phyloP scores from a whole-genome alignment of 192 early-diverging fungal species.

The Cetraspora pellucida region DNA sequence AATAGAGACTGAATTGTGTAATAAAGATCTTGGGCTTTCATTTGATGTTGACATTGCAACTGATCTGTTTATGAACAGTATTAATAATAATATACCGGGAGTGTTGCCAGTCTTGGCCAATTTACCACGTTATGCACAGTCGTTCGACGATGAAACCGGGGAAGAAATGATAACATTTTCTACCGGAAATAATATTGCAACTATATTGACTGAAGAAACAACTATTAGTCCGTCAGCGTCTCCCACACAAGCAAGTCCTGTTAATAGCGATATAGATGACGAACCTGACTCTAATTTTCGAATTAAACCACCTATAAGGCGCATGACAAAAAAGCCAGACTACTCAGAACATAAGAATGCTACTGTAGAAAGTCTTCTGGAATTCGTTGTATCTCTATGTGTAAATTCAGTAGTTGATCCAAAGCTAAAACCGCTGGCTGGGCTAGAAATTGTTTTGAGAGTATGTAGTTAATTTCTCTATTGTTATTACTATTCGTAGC shows the following conservation, averaged over 20 bases:
- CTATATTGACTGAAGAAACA: not conserved
- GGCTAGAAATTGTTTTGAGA: conserved; percentile 48
- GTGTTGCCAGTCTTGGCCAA: conserved; percentile 6
- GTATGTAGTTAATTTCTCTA: conserved; percentile 35
- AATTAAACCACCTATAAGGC: conserved; percentile 30
- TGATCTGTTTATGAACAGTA: not conserved
- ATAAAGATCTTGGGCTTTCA: conserved; percentile 44
- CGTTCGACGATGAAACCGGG: conserved; percentile 26
- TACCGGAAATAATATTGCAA: not conserved
- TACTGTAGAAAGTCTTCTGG: conserved; percentile 48
- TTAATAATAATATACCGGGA: conserved; percentile 1
- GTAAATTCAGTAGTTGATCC: conserved; percentile 54
- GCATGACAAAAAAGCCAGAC: conserved; percentile 29
- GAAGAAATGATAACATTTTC: conserved; percentile 31
- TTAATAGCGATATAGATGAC: conserved; percentile 15
- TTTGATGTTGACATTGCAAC: conserved; percentile 28
- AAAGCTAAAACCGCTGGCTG: conserved; percentile 44
- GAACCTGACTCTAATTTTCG: conserved; percentile 22
- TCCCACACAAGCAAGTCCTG: conserved; percentile 1
- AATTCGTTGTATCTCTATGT: conserved; percentile 54
- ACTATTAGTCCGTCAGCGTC: not conserved
- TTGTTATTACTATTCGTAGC: not conserved
- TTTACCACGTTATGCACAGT: not conserved
- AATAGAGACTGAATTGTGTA: conserved; percentile 49
- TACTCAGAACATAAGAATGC: conserved; percentile 35